A percentile compares a stretch with the other conserved stretches of the same genome.
phyloP scores from a whole-genome alignment of 2,329 filamentous ascomycete species.

The Aspergillus pseudonomiae region DNA sequence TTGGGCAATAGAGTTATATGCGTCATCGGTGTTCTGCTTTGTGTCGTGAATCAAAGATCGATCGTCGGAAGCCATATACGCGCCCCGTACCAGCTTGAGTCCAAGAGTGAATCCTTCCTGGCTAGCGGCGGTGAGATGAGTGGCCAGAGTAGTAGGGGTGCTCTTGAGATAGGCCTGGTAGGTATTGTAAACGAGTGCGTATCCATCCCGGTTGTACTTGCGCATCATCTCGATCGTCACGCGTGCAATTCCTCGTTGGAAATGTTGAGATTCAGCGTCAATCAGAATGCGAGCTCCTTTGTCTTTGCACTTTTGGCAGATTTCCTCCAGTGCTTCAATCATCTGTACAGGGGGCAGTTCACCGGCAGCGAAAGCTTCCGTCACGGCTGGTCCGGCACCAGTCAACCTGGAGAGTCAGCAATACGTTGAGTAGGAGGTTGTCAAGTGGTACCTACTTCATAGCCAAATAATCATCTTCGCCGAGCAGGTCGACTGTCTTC shows the following conservation, averaged over 20 bases:
- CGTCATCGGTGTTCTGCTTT: slow-evolving; percentile 69
- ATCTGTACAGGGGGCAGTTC: slow-evolving; percentile 67
- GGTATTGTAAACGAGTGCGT: slow-evolving; percentile 75
- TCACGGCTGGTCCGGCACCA: slow-evolving; percentile 73
- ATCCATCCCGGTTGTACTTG: slow-evolving; percentile 69
- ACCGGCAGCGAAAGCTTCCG: slow-evolving; percentile 66
- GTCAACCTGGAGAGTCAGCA: slow-evolving; percentile 58
- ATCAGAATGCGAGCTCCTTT: slow-evolving; percentile 76
- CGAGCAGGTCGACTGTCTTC: slow-evolving; percentile 62
- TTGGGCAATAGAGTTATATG: slow-evolving; percentile 72
- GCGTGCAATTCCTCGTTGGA: slow-evolving; percentile 78
- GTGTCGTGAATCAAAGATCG: slow-evolving; percentile 71
- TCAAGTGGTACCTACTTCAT: slow-evolving; percentile 52
- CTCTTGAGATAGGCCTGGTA: slow-evolving; percentile 78
- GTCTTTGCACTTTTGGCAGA: slow-evolving; percentile 61
- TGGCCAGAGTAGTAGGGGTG: slow-evolving; percentile 58
- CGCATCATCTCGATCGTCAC: slow-evolving; percentile 79
- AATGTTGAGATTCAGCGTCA: slow-evolving; percentile 79
- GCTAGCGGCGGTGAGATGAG: slow-evolving; percentile 63
- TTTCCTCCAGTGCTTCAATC: slow-evolving; percentile 68
- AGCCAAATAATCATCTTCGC: slow-evolving; percentile 63
- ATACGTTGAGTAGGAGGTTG: neutral
- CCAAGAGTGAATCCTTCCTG: slow-evolving; percentile 68
- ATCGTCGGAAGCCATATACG: slow-evolving; percentile 72
- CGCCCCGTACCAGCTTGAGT: slow-evolving; percentile 75